These are phyloP conservation scores for Tripterygium wilfordii DNA, from an alignment of 177 flowering plant species.

Conservation along the genomic window DNA sequence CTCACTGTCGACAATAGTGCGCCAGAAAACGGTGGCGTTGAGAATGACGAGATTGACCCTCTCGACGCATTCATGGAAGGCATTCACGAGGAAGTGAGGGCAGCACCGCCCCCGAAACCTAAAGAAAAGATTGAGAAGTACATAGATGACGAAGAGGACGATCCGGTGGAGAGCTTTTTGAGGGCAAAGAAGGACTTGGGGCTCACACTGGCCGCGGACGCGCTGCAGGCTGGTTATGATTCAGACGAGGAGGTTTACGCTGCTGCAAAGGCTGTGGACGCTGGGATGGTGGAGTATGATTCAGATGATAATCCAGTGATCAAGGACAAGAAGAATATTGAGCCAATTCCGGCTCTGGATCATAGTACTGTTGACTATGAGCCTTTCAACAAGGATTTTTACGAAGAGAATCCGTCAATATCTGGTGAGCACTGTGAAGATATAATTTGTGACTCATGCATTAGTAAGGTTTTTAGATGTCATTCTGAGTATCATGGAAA, in stretches of 20 bases:
- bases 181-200: constrained; percentile 92
- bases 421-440: too few species aligned
- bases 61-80: constrained; percentile 97
- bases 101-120: constrained; percentile 49
- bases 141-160: constrained; percentile 81
- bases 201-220: constrained; percentile 88
- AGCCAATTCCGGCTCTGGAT: constrained; percentile 87
- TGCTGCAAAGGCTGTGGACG: constrained; percentile 97
- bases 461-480: too few species aligned
- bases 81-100: constrained; percentile 81
- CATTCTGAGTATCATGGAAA: too few species aligned
- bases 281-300: constrained; percentile 94
- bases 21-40: constrained; percentile 17
- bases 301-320: constrained; percentile 89
- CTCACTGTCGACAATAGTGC: constrained; percentile 4
- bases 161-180: constrained; percentile 86
- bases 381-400: constrained; percentile 83
- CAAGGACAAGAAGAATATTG: constrained; percentile 84
- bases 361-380: constrained; percentile 83
- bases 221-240: constrained; percentile 82
- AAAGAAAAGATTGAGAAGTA: constrained; percentile 63
- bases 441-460: too few species aligned
- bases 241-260: constrained; percentile 99
- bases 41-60: constrained; percentile 74
- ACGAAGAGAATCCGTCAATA: constrained; percentile 75